Evolutionary conservation across 2,329 filamentous ascomycete species (phyloP), one percentile per base, ranked within the genome.

Genomic region (Alternaria hordeiaustralica): DNA sequence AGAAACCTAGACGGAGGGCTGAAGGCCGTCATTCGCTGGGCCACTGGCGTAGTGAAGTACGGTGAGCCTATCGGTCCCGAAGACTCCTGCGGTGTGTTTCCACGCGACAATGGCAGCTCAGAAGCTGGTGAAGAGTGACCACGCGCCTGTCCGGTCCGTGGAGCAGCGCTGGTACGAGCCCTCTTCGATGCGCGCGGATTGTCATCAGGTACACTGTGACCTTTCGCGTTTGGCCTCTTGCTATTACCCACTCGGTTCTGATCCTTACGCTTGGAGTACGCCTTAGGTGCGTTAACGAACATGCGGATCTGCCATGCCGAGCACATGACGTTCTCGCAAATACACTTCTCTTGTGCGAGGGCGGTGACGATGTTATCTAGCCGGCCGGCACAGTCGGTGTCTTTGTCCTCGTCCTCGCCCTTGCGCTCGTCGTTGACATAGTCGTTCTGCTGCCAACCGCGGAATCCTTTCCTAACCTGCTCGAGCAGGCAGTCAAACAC

Each of bases 271-370:
- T 71, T 72, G 2, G 76, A 72, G 36, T 78, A 79, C 1, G 76
- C 77, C 21, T 71, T 72, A 0, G 77, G 77, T 7, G 77, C 77
- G 36, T 79, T 79, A 15, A 79, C 75, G 33, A 79, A 79, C 76
- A 79, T 79, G 7, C 77, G 69, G 46, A 78, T 77, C 59, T 78
- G 75, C 45, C 74, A 74, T 3, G 75, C 75, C 1, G 76, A 78
- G 60, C 68, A 73, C 70, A 79, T 77, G 15, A 79, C 75, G 54
- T 79, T 77, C 45, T 79, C 77, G 58, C 77, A 78, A 15, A 79
- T 77, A 0, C 76, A 78, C 66, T 78, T 79, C 55, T 79, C 77
- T 30, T 75, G 71, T 64, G 75, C 71, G 1, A 79, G 69, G 2
- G 72, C 76, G 13, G 62, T 57, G 18, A 79, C 69, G 55, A 79